phyloP scores from a whole-genome alignment of 2,329 filamentous ascomycete genomes.

The Microcyclosporella mali region DNA sequence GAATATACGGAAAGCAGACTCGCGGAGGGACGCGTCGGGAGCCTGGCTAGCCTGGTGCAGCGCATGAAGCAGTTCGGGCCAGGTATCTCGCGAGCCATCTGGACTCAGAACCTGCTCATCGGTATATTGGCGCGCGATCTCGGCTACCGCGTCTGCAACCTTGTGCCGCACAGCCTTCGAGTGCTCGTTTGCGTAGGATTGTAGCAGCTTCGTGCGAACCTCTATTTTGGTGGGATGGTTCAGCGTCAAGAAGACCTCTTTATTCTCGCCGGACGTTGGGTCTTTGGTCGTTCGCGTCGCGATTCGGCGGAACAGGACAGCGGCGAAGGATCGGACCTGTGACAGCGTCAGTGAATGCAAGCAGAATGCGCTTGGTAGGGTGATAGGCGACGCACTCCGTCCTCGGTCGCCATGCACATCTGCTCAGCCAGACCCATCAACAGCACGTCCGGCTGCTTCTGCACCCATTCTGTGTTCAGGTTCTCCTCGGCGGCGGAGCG shows the following conservation, averaged over 20 bases:
- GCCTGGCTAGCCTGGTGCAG: constrained; percentile 90
- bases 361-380: neutral
- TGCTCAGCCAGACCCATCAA: constrained; percentile 94
- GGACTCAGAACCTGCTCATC: constrained; percentile 52
- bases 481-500: constrained; percentile 85
- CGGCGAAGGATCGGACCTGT: constrained; percentile 82
- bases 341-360: constrained; percentile 5
- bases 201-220: constrained; percentile 78
- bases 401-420: constrained; percentile 69
- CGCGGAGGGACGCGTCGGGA: constrained; percentile 72
- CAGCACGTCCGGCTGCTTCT: constrained; percentile 72
- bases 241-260: constrained; percentile 81
- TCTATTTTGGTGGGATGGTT: constrained; percentile 64
- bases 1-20: constrained; percentile 92
- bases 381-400: constrained; percentile 51
- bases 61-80: constrained; percentile 80
- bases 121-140: constrained; percentile 89
- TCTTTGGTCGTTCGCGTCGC: constrained; percentile 81
- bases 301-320: constrained; percentile 91
- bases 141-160: constrained; percentile 93
- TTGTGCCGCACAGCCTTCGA: constrained; percentile 79
- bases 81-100: constrained; percentile 50
- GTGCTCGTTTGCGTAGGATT: constrained; percentile 66
- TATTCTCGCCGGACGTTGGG: constrained; percentile 57
- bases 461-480: constrained; percentile 84